Conservation (phyloP, 1,284 basidiomycete genomes). For the Ceratobasidium papillatum region DNA sequence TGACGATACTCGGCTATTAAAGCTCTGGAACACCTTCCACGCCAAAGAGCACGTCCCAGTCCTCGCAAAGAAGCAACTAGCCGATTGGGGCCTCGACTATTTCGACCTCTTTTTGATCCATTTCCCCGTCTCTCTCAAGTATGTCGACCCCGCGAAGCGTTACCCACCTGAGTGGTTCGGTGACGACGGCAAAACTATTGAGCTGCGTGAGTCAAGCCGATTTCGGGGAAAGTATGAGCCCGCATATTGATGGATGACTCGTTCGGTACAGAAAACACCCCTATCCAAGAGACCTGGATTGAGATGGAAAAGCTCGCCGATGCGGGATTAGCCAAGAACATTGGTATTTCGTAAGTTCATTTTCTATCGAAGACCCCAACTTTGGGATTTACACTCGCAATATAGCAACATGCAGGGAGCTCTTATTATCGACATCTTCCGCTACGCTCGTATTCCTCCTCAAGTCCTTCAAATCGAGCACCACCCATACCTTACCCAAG, state of each 20-base stretch:
- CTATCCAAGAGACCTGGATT: slow-evolving; percentile 77
- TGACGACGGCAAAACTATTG: slow-evolving; percentile 63
- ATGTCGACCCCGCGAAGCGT: slow-evolving; percentile 75
- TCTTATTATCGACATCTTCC: slow-evolving; percentile 69
- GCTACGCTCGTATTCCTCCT: slow-evolving; percentile 75
- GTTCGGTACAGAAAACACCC: slow-evolving; percentile 62
- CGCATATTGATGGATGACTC: slow-evolving; percentile 20
- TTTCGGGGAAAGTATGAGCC: slow-evolving; percentile 34
- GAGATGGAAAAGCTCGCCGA: slow-evolving; percentile 80
- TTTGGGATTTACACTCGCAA: not conserved
- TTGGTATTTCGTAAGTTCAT: slow-evolving; percentile 66
- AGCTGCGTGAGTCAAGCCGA: slow-evolving; percentile 58
- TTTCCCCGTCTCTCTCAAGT: slow-evolving; percentile 79
- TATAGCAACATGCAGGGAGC: slow-evolving; percentile 70
- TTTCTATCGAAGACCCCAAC: not conserved
- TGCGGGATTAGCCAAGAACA: slow-evolving; percentile 72
- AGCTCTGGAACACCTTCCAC: slow-evolving; percentile 88
- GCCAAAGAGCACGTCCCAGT: slow-evolving; percentile 69
- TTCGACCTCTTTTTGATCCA: slow-evolving; percentile 60
- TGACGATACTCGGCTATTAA: slow-evolving; percentile 8
- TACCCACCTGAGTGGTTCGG: slow-evolving; percentile 84
- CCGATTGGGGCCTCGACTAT: slow-evolving; percentile 77
- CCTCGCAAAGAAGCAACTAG: slow-evolving; percentile 68
- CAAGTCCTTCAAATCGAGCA: slow-evolving; percentile 79
- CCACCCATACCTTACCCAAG: slow-evolving; percentile 80